Conservation (phyloP, 345 rosid genomes). For the Garcia nutans region DNA sequence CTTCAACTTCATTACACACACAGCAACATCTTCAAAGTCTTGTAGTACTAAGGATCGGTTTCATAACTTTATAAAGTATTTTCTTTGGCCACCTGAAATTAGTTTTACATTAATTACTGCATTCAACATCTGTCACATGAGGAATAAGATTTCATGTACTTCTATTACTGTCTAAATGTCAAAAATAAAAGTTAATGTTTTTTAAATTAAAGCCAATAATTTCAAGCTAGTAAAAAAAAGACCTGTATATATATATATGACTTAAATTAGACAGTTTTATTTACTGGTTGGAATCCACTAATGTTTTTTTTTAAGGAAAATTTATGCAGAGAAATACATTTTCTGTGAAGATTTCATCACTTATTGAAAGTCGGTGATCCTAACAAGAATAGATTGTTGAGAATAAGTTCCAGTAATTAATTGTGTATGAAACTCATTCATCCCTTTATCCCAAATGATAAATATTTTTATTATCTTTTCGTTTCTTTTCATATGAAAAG, state of each 20-base stretch:
- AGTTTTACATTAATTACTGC: neutral
- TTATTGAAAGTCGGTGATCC: neutral
- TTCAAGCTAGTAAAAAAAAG: too few relatives aligned
- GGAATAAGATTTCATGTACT: neutral
- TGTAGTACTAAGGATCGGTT: neutral
- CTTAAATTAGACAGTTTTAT: neutral
- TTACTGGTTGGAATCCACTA: neutral
- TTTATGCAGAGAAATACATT: too few relatives aligned
- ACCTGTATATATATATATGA: neutral
- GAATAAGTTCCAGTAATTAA: neutral
- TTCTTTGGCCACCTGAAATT: constrained; percentile 19
- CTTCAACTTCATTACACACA: constrained; percentile 53
- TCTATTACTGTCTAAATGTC: neutral
- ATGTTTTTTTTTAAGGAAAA: neutral
- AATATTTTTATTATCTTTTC: neutral
- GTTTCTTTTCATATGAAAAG: neutral
- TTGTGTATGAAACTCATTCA: neutral
- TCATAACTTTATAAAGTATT: neutral
- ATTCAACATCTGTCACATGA: neutral
- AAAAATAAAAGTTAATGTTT: neutral
- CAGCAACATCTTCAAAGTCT: constrained; percentile 4
- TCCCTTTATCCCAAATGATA: neutral
- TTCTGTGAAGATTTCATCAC: too few relatives aligned
- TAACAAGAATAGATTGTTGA: neutral
- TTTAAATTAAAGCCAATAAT: too few relatives aligned